These are phyloP conservation scores for Alternaria gaisen DNA, from an alignment of 2,329 filamentous ascomycete genomes.

Conservation along the genomic window DNA sequence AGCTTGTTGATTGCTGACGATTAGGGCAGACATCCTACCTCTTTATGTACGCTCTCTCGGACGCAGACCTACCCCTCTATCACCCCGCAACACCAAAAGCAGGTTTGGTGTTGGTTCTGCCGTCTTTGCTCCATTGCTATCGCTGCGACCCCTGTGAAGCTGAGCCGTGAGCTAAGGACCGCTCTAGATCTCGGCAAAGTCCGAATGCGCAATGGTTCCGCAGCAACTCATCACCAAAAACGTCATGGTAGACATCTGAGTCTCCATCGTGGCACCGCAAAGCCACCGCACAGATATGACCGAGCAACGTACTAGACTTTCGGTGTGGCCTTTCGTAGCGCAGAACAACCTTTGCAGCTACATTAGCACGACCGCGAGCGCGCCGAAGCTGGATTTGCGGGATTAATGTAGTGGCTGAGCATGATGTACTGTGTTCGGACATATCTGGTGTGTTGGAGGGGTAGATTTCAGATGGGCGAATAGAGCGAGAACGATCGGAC, in stretches of 20 bases:
- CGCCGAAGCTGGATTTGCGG: neutral
- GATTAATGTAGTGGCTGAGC: slow-evolving; percentile 1
- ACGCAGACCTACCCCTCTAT: slow-evolving; percentile 4
- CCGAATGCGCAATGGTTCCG: neutral
- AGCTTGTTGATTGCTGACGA: neutral
- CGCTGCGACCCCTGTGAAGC: slow-evolving; percentile 10
- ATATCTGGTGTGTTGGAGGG: neutral
- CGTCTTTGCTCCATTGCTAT: neutral
- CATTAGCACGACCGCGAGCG: neutral
- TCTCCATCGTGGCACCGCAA: neutral
- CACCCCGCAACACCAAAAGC: slow-evolving; percentile 10
- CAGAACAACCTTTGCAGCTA: neutral
- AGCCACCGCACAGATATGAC: slow-evolving; percentile 1
- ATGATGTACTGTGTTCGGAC: neutral
- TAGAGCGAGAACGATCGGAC: slow-evolving; percentile 2
- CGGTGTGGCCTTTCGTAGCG: neutral
- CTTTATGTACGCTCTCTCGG: slow-evolving; percentile 2
- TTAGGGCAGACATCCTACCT: neutral
- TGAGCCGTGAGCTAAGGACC: slow-evolving; percentile 6
- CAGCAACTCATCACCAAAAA: neutral
- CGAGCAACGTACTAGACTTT: neutral
- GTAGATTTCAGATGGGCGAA: neutral
- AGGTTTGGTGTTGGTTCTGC: slow-evolving; percentile 1
- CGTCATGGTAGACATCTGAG: neutral
- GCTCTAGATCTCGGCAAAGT: slow-evolving; percentile 11